Evolutionary conservation across 2,329 filamentous ascomycete species (phyloP).

Genomic region (Aspergillus luchuensis): DNA sequence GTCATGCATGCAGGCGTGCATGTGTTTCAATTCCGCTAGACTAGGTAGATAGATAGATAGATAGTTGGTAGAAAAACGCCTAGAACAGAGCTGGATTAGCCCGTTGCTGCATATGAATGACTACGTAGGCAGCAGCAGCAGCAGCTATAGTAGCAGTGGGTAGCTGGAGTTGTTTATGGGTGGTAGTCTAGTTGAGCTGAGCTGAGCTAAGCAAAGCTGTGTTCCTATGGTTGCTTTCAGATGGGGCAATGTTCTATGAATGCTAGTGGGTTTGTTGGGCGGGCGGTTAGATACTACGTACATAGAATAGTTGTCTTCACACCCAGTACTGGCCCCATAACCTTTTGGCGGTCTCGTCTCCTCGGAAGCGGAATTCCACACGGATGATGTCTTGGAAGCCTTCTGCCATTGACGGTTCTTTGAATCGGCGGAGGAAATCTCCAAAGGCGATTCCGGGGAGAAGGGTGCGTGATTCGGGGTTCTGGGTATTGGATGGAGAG

Average conservation of each 20-base stretch:
- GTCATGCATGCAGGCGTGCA: too few species aligned
- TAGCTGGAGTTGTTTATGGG: too few species aligned
- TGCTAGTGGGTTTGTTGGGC: too few species aligned
- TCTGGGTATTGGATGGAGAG: conserved; percentile 43
- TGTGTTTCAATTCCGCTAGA: too few species aligned
- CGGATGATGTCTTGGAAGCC: conserved; percentile 80
- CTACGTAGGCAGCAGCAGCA: neutral
- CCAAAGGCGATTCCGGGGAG: conserved; percentile 81
- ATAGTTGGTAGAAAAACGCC: too few species aligned
- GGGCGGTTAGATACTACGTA: too few species aligned
- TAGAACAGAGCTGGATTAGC: neutral
- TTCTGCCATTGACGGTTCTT: conserved; percentile 70
- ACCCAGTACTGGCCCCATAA: conserved; percentile 80
- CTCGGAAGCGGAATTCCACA: conserved; percentile 74
- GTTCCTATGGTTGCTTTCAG: too few species aligned
- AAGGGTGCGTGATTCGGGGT: conserved; percentile 74
- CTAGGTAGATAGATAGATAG: too few species aligned
- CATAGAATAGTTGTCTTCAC: neutral
- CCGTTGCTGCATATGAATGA: neutral
- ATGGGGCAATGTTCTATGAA: too few species aligned
- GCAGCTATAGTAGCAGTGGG: neutral
- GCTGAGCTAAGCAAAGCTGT: too few species aligned
- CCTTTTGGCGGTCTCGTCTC: conserved; percentile 66
- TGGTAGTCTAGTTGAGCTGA: too few species aligned
- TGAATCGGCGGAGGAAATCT: conserved; percentile 71